Percentiles rank a stretch among this genome's conserved stretches.
Conservation (phyloP, 257 asterid species). For the Orobanche coerulescens region DNA sequence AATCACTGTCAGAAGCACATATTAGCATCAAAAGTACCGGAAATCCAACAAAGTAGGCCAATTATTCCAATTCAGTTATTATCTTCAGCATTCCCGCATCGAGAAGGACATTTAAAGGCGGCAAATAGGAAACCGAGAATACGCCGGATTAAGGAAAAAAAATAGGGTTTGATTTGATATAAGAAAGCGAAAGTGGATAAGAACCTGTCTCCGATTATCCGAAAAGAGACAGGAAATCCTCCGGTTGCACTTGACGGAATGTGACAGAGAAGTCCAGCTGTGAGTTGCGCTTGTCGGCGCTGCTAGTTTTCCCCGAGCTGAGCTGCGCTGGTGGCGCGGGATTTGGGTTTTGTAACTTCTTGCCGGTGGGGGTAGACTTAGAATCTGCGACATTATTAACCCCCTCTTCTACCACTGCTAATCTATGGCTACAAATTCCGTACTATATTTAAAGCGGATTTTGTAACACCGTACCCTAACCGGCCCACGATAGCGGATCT, state of each 20-base stretch:
- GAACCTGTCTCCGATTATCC: constrained; percentile 62
- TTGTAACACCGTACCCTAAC: not conserved
- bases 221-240: constrained; percentile 68
- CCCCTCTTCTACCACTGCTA: not conserved
- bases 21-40: not conserved
- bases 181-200: not conserved
- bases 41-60: not conserved
- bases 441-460: not conserved
- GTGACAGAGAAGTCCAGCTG: constrained; percentile 36
- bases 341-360: constrained; percentile 15
- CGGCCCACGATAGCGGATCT: not conserved
- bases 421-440: not conserved
- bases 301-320: constrained; percentile 18
- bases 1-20: not conserved
- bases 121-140: not conserved
- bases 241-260: constrained; percentile 39
- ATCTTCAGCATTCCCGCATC: not conserved
- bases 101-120: not conserved
- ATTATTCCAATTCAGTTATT: not conserved
- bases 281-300: constrained; percentile 22
- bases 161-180: no score
- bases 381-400: constrained; percentile 51
- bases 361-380: constrained; percentile 33
- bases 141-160: not conserved
- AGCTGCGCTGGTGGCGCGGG: constrained; percentile 23